These are phyloP conservation scores for Fusarium oligoseptatum DNA, from an alignment of 2,329 filamentous ascomycete genomes.

Conservation along the genomic window DNA sequence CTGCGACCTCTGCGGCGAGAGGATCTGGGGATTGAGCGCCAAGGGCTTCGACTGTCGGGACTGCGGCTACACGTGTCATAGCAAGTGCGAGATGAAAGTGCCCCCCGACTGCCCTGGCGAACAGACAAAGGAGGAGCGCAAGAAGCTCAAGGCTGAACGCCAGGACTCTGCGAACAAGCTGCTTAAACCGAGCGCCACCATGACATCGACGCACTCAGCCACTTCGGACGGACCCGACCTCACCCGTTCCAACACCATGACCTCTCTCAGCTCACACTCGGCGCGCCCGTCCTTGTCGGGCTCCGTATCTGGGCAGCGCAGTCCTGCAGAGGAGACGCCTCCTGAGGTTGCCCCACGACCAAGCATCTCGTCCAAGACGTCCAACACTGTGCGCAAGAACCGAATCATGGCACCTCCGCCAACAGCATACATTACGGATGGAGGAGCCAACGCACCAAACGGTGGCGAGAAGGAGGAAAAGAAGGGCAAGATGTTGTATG, in stretches of 20 bases:
- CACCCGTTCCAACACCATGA: constrained; percentile 88
- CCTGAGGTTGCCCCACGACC: constrained; percentile 42
- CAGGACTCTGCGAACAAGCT: constrained; percentile 81
- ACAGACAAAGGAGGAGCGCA: constrained; percentile 92
- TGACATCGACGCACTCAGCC: constrained; percentile 59
- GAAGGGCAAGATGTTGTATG: constrained; percentile 89
- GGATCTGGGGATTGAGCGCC: constrained; percentile 96
- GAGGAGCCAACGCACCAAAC: constrained; percentile 64
- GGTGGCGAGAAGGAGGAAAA: constrained; percentile 60
- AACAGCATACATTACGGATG: constrained; percentile 79
- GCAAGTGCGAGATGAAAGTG: constrained; percentile 99
- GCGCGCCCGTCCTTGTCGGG: constrained; percentile 82
- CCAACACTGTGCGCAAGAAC: constrained; percentile 66
- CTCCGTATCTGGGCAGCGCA: constrained; percentile 61
- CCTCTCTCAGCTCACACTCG: constrained; percentile 86
- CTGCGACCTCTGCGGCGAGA: constrained; percentile 94
- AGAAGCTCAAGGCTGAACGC: constrained; percentile 88
- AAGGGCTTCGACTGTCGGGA: constrained; percentile 97
- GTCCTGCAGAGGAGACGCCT: constrained; percentile 65
- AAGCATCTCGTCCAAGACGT: constrained; percentile 48
- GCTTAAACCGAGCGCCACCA: constrained; percentile 60
- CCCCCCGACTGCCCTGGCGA: constrained; percentile 96
- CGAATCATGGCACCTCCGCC: constrained; percentile 91
- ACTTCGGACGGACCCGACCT: constrained; percentile 77
- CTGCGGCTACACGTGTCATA: constrained; percentile 98